Conservation (phyloP, 2,329 filamentous ascomycete species). For the Penicillium janthinellum region DNA sequence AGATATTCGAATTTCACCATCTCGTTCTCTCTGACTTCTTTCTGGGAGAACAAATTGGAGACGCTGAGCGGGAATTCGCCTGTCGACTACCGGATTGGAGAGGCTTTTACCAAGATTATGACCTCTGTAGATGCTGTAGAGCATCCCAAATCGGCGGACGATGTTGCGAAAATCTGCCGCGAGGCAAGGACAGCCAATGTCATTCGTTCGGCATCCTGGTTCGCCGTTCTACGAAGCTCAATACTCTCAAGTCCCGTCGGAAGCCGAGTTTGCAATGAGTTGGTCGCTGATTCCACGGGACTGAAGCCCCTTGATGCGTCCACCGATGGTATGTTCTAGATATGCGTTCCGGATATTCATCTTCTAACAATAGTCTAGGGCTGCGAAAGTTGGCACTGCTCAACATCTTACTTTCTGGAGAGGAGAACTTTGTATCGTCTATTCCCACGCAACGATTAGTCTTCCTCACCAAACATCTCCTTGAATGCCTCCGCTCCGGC, state of each 20-base stretch:
- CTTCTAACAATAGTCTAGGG: constrained; percentile 33
- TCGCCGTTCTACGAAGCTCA: constrained; percentile 53
- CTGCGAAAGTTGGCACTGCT: constrained; percentile 56
- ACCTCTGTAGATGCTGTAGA: constrained; percentile 33
- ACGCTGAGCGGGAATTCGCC: constrained; percentile 34
- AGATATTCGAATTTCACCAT: constrained; percentile 20
- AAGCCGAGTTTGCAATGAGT: constrained; percentile 59
- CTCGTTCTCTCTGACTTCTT: constrained; percentile 27
- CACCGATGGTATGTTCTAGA: constrained; percentile 42
- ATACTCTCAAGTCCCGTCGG: constrained; percentile 52
- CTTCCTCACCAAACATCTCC: constrained; percentile 78
- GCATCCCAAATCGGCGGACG: constrained; percentile 33
- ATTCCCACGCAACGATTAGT: constrained; percentile 68
- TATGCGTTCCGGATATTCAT: background rate
- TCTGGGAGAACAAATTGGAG: constrained; percentile 42
- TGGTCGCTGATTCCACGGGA: constrained; percentile 62
- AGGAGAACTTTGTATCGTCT: constrained; percentile 50
- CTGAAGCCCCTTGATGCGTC: constrained; percentile 49
- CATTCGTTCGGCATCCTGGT: constrained; percentile 50
- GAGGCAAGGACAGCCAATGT: constrained; percentile 43
- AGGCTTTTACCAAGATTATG: constrained; percentile 45
- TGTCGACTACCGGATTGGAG: constrained; percentile 42
- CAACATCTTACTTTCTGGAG: constrained; percentile 55
- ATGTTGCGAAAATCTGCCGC: constrained; percentile 38
- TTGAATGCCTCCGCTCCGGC: constrained; percentile 68